phyloP scores from a whole-genome alignment of 75 land plant genomes.

The Picea sitchensis region DNA sequence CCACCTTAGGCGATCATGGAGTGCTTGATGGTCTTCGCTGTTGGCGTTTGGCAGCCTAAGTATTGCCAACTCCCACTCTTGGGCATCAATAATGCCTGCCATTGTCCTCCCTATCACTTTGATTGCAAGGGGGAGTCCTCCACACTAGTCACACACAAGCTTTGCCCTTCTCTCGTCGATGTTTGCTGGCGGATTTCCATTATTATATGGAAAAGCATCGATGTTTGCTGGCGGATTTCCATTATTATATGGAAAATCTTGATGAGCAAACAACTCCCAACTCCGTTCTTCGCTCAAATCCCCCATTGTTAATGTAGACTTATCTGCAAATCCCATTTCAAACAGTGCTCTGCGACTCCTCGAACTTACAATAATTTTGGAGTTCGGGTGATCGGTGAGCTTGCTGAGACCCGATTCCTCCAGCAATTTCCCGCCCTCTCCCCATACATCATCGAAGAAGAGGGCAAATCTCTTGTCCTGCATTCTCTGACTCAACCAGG shows the following conservation, averaged over 20 bases:
- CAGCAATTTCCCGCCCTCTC: neutral
- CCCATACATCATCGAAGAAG: constrained; percentile 2
- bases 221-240: too few relatives aligned
- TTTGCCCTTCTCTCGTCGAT: neutral
- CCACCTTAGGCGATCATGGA: neutral
- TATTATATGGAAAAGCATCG: neutral
- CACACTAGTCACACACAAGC: neutral
- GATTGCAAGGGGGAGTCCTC: neutral
- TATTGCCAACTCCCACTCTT: neutral
- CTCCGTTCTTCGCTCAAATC: neutral
- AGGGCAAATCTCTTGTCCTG: neutral
- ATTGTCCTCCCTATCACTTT: constrained; percentile 1
- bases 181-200: neutral
- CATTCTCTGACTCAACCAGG: neutral
- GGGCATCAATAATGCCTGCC: neutral
- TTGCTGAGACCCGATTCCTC: neutral
- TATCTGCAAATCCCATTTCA: neutral
- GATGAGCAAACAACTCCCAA: constrained; percentile 1
- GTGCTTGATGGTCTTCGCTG: neutral
- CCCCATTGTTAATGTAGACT: neutral
- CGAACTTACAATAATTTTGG: neutral
- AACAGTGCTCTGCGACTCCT: neutral
- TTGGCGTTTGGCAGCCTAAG: neutral
- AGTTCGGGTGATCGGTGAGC: neutral
- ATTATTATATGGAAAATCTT: too few relatives aligned